These are phyloP conservation scores for Paramecium caudatum DNA, from an alignment of 73 alveolate species.

Conservation along the genomic window DNA sequence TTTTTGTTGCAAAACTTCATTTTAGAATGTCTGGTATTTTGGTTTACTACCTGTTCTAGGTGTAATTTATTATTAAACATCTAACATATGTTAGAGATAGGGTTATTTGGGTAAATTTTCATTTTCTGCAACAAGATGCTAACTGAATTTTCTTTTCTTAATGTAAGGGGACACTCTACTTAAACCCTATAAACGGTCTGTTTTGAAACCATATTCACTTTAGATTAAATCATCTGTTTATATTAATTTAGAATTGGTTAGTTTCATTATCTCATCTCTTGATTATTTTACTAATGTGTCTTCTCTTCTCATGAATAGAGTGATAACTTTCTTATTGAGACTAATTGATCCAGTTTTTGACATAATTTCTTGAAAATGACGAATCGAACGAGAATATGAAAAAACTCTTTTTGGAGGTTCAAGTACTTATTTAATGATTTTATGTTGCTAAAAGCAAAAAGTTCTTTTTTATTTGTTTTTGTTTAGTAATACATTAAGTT, in stretches of 20 bases:
- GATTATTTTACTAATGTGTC: background rate
- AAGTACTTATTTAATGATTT: background rate
- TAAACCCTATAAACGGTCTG: background rate
- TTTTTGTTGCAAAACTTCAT: conserved; percentile 10
- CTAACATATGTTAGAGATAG: background rate
- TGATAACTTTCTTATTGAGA: background rate
- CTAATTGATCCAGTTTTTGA: conserved; percentile 41
- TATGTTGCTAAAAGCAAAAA: background rate
- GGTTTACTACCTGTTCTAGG: background rate
- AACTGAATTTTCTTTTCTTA: conserved; percentile 27
- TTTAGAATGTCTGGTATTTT: background rate
- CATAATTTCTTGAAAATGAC: conserved; percentile 48
- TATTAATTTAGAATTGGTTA: background rate
- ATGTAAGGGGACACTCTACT: background rate
- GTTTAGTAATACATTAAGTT: background rate
- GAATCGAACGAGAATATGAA: conserved; percentile 41
- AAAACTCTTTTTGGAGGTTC: background rate
- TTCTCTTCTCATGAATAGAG: conserved; percentile 1
- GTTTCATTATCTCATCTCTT: background rate
- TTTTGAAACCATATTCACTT: background rate
- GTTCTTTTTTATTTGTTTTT: background rate
- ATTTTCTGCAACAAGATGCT: background rate
- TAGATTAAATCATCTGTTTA: background rate
- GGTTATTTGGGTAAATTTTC: background rate
- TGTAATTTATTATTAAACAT: background rate